Evolutionary conservation across 306 rosid genomes (phyloP).

Genomic region (Pterocarpus santalinus): DNA sequence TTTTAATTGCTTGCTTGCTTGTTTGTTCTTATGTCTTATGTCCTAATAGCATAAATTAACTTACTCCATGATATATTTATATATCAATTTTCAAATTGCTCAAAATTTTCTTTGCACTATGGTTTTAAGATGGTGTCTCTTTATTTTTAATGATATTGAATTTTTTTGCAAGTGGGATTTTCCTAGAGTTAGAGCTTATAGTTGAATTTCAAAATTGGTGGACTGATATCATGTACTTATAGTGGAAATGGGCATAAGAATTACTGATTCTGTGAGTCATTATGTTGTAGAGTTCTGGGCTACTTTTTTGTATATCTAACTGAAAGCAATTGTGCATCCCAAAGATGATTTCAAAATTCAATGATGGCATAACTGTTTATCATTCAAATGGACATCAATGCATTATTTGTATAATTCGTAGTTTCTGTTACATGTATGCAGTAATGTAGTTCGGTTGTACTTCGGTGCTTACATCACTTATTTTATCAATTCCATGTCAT

Average conservation of each 20-base stretch:
- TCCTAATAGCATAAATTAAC: neutral
- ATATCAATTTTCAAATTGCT: neutral
- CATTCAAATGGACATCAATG: neutral
- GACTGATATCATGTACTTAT: constrained; percentile 16
- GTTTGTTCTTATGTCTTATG: constrained; percentile 10
- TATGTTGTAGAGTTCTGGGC: neutral
- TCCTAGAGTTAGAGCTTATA: neutral
- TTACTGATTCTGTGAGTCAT: neutral
- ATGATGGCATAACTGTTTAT: neutral
- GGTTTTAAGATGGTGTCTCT: constrained; percentile 9
- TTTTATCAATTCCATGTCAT: constrained; percentile 29
- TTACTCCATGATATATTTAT: neutral
- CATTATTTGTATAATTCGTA: constrained; percentile 11
- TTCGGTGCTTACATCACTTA: constrained; percentile 8
- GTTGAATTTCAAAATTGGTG: constrained; percentile 13
- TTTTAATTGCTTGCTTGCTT: neutral
- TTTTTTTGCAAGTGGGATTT: neutral
- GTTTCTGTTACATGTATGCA: neutral
- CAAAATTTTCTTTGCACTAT: constrained; percentile 6
- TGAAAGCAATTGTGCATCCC: neutral
- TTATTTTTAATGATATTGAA: constrained; percentile 12
- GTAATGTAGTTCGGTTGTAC: constrained; percentile 19
- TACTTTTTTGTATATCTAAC: neutral
- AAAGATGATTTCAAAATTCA: neutral
- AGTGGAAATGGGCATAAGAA: neutral